A percentile compares a stretch with the other conserved stretches of the same genome.
Conservation (phyloP, 2,329 filamentous ascomycete genomes). For the Pestalotiopsis fici region DNA sequence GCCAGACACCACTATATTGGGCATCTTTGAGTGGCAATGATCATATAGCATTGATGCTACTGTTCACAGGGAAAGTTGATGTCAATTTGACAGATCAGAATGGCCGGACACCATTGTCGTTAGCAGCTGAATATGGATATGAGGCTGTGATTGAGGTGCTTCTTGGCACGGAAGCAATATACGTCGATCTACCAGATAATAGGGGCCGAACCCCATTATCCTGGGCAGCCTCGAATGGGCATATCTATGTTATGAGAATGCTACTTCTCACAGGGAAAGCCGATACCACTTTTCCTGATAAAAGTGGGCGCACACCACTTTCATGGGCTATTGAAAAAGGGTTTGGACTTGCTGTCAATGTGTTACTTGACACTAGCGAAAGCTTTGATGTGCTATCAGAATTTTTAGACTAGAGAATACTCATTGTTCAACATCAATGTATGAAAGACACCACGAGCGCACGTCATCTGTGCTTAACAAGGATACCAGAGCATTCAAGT, state of each 20-base stretch:
- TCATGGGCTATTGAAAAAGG: neutral
- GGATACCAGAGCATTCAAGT: too few species aligned
- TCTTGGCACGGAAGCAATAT: neutral
- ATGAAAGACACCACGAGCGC: too few species aligned
- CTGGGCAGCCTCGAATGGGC: neutral
- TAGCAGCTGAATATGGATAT: neutral
- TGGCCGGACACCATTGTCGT: constrained; percentile 3
- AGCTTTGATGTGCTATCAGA: too few species aligned
- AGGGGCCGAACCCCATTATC: constrained; percentile 1
- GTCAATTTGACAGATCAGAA: neutral
- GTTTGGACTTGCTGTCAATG: too few species aligned
- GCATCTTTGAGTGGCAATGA: neutral
- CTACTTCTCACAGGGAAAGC: neutral
- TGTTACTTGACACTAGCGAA: too few species aligned
- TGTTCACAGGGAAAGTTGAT: neutral
- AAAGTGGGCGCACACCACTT: neutral
- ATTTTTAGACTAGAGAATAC: too few species aligned
- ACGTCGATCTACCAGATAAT: neutral
- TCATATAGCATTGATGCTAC: neutral
- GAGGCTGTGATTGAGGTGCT: neutral
- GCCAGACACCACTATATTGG: neutral
- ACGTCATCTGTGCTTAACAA: too few species aligned
- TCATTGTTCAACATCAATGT: too few species aligned
- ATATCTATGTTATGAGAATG: neutral
- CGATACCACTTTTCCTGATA: neutral